Conservation (phyloP, 768 basidiomycete species). For the Polyporus arcularius region DNA sequence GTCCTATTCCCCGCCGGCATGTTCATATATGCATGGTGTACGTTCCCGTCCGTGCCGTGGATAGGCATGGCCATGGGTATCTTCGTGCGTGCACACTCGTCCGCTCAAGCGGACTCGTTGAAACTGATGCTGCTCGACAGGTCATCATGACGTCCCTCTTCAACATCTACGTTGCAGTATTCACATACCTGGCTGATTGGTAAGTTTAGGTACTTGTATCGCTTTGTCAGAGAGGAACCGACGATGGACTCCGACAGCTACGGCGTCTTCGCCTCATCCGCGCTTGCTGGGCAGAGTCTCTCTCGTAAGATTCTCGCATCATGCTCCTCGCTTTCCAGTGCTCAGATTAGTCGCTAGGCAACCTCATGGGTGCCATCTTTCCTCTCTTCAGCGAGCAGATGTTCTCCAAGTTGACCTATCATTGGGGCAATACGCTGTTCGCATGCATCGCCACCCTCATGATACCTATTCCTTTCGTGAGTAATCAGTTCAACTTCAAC, state of each 20-base stretch:
- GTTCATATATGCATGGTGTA: conserved; percentile 76
- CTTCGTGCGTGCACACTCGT: not conserved
- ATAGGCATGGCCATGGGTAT: conserved; percentile 47
- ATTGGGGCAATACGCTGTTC: conserved; percentile 48
- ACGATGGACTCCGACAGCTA: conserved; percentile 31
- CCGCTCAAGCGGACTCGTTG: not conserved
- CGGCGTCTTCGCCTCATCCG: conserved; percentile 52
- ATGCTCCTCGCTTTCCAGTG: not conserved
- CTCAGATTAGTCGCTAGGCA: conserved; percentile 28
- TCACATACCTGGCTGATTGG: conserved; percentile 54
- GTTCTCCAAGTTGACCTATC: conserved; percentile 48
- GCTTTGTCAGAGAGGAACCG: not conserved
- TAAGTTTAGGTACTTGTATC: conserved; percentile 26
- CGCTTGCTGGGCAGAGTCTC: conserved; percentile 53
- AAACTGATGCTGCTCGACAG: conserved; percentile 21
- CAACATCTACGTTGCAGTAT: conserved; percentile 46
- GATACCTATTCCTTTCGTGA: conserved; percentile 45
- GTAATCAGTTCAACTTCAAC: conserved; percentile 8
- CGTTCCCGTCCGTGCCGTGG: conserved; percentile 58
- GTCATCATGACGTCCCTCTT: conserved; percentile 41
- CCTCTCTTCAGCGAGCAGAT: conserved; percentile 50
- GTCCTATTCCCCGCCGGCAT: conserved; percentile 57
- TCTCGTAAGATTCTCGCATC: conserved; percentile 34
- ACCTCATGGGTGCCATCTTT: conserved; percentile 44
- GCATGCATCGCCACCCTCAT: conserved; percentile 43